Evolutionary conservation across 1,139 yeast species (phyloP).

Genomic region (Pichia sp.): DNA sequence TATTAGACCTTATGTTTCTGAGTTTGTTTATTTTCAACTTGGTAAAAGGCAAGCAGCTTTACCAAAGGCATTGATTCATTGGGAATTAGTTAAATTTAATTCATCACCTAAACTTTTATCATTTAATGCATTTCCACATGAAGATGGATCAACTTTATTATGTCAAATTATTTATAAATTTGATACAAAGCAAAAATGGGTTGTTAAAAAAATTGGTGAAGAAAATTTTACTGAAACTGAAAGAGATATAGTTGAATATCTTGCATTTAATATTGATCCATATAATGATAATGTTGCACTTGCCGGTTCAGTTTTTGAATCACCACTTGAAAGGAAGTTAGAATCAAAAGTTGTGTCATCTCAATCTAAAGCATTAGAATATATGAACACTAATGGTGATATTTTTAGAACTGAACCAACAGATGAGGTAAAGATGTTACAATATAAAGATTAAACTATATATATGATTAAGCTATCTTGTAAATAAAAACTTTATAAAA

Average conservation of each 20-base stretch:
- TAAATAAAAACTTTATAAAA: conserved; percentile 2
- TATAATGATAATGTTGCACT: conserved; percentile 55
- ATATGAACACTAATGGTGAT: conserved; percentile 46
- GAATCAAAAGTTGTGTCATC: conserved; percentile 24
- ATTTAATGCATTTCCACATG: conserved; percentile 55
- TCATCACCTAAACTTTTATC: conserved; percentile 64
- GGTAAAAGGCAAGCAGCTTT: conserved; percentile 43
- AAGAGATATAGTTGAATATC: conserved; percentile 61
- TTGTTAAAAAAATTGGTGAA: conserved; percentile 40
- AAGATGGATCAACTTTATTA: conserved; percentile 44
- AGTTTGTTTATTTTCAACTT: conserved; percentile 58
- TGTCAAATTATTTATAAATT: conserved; percentile 75
- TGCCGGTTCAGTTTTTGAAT: conserved; percentile 79
- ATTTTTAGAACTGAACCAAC: conserved; percentile 37
- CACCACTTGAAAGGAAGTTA: conserved; percentile 33
- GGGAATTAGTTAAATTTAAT: conserved; percentile 72
- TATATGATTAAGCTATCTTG: background rate
- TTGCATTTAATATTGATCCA: conserved; percentile 73
- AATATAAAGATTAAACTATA: conserved; percentile 10
- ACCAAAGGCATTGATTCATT: conserved; percentile 56
- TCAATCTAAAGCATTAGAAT: conserved; percentile 30
- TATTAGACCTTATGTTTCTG: conserved; percentile 40
- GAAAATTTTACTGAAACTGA: conserved; percentile 34
- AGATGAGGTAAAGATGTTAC: conserved; percentile 16
- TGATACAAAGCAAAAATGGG: conserved; percentile 64